Conservation (phyloP, 345 rosid species). For the Camelina hispida region DNA sequence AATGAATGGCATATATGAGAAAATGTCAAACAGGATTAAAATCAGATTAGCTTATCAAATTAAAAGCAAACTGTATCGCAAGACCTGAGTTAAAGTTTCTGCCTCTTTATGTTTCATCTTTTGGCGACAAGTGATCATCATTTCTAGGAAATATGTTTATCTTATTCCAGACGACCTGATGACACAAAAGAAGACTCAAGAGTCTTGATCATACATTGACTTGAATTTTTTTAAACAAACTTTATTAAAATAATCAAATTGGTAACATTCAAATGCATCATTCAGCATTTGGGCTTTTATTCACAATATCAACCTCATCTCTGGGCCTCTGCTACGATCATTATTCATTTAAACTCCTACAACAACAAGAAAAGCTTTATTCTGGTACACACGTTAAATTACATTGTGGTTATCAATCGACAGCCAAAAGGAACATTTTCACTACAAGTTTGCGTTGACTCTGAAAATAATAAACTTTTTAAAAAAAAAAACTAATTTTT, state of each 20-base stretch:
- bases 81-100: neutral
- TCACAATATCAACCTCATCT: neutral
- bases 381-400: slow-evolving; percentile 7
- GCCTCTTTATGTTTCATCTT: neutral
- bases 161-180: neutral
- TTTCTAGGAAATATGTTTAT: slow-evolving; percentile 1
- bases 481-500: too few species aligned
- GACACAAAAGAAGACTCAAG: neutral
- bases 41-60: neutral
- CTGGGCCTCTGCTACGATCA: neutral
- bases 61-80: neutral
- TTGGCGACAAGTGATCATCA: neutral
- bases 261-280: neutral
- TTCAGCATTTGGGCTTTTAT: neutral
- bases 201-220: neutral
- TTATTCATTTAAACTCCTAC: neutral
- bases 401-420: slow-evolving; percentile 9
- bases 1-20: neutral
- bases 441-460: slow-evolving; percentile 5
- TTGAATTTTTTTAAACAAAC: neutral
- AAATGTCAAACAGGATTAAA: too few species aligned
- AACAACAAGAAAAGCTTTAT: neutral
- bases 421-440: neutral
- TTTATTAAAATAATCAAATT: neutral
- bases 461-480: neutral